Evolutionary conservation across 2,329 filamentous ascomycete genomes (phyloP).

Genomic region (Botrytis tulipae): DNA sequence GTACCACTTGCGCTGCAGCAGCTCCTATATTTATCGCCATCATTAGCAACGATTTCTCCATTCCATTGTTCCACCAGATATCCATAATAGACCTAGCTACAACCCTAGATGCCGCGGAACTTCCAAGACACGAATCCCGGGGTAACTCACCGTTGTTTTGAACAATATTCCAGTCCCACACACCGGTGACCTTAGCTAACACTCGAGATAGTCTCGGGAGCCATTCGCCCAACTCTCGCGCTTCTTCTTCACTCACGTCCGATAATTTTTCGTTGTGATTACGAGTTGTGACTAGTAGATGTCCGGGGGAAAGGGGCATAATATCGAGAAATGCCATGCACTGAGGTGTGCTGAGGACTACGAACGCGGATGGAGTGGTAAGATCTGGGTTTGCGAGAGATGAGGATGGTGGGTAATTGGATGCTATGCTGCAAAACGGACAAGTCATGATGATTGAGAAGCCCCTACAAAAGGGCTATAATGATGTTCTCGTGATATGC

Average conservation of each 20-base stretch:
- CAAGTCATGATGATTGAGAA: conserved; percentile 41
- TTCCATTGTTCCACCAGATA: conserved; percentile 1
- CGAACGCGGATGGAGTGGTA: conserved; percentile 45
- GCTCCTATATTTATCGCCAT: conserved; percentile 50
- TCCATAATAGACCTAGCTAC: background rate
- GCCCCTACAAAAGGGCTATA: conserved; percentile 19
- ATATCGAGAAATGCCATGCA: conserved; percentile 92
- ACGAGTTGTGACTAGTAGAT: conserved; percentile 79
- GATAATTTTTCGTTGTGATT: conserved; percentile 74
- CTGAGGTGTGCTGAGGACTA: conserved; percentile 74
- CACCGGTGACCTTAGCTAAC: conserved; percentile 65
- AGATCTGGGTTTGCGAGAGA: conserved; percentile 43
- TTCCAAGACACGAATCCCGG: conserved; percentile 8
- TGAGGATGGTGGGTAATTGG: conserved; percentile 46
- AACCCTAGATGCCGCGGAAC: background rate
- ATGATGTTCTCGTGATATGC: conserved; percentile 23
- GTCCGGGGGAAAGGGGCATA: conserved; percentile 78
- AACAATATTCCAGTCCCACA: conserved; percentile 90
- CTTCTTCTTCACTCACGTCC: conserved; percentile 63
- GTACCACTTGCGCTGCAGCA: conserved; percentile 86
- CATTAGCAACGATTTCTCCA: conserved; percentile 18
- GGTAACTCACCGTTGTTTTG: conserved; percentile 77
- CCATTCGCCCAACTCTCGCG: conserved; percentile 63
- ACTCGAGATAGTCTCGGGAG: conserved; percentile 72
- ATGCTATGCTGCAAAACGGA: conserved; percentile 62